Evolutionary conservation across 2,329 filamentous ascomycete genomes (phyloP), one percentile per base, ranked within the genome.

Genomic region (Xylariales sp.): DNA sequence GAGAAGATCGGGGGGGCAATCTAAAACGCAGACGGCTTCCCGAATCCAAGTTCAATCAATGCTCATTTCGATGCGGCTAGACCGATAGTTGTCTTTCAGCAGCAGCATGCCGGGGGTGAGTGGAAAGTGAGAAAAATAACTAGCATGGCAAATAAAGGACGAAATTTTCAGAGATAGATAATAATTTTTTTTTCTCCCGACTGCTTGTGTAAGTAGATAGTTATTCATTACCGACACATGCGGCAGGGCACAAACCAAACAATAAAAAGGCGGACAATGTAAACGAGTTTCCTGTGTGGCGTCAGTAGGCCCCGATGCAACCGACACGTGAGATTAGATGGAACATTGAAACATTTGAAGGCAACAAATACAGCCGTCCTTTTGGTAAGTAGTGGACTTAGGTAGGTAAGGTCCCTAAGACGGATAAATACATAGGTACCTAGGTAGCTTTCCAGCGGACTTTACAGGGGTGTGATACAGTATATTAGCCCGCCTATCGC

Each of bases 21-120:
- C 48, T 36, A 62, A 58, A 63, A 55, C 54, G 36, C 60, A 55
- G 57, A 45, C 49, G 32, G 48, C 64, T 45, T 67, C 64, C 64
- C 50, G 43, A 34, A 54, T 48, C 48, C 46, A 59, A 48, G 46
- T 58, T 62, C 16, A 32, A 18, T 62, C 16, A 32, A 18, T 53
- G 64, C 28, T 32, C 48, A 28, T 59, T 30, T 49, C 54, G 43
- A 55, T 49, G 54, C 59, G 32, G 54, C 43, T 30, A 30, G 36
- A 18, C 34, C 55, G 28, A 18, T 49, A 32, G 23, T 32, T 50
- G 48, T 50, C 28, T 18, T 16, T 18, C 53, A 43, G 56, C 49
- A 43, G 56, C 49, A 59, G 23, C 36, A 43, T 30, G 50, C 57
- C 43, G 43, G 41, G 41, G 46, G 23, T 12, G 14, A 23, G 23